Conservation (phyloP, 2,329 filamentous ascomycete species). For the Aureobasidium melanogenum region DNA sequence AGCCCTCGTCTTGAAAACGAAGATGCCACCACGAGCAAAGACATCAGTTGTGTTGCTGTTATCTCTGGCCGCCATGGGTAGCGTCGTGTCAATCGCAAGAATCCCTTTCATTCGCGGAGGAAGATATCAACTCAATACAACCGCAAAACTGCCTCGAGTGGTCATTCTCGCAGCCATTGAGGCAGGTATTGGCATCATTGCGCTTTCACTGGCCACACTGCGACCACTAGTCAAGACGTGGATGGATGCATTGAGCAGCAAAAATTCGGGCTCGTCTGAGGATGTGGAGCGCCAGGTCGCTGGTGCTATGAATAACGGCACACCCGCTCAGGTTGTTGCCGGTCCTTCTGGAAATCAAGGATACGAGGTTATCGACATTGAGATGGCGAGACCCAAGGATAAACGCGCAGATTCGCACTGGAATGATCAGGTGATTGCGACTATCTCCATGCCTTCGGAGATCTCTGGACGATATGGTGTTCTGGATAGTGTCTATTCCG, state of each 20-base stretch:
- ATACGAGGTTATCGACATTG: not conserved
- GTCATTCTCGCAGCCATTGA: conserved; percentile 25
- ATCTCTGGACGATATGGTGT: not conserved
- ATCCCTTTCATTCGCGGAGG: conserved; percentile 19
- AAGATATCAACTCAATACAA: conserved; percentile 17
- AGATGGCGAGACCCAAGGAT: not conserved
- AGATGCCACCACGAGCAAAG: conserved; percentile 34
- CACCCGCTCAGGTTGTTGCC: not conserved
- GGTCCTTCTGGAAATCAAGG: not conserved
- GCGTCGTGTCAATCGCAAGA: conserved; percentile 20
- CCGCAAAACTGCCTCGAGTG: conserved; percentile 20
- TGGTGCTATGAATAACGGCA: not conserved
- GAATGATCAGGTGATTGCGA: not conserved
- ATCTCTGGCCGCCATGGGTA: conserved; percentile 26
- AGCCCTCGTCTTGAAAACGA: conserved; percentile 31
- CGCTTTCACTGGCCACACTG: conserved; percentile 13
- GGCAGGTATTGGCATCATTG: conserved; percentile 24
- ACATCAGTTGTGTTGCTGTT: conserved; percentile 34
- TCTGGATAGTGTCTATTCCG: conserved; percentile 1
- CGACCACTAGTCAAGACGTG: conserved; percentile 16
- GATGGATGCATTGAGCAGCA: conserved; percentile 2
- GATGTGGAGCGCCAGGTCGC: not conserved
- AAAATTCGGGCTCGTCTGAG: not conserved
- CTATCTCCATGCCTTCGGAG: not conserved
- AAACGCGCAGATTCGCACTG: not conserved